A percentile compares a stretch with the other conserved stretches of the same genome.
Evolutionary conservation across 306 rosid species (phyloP).

Genomic region (Lathyrus oleraceus): DNA sequence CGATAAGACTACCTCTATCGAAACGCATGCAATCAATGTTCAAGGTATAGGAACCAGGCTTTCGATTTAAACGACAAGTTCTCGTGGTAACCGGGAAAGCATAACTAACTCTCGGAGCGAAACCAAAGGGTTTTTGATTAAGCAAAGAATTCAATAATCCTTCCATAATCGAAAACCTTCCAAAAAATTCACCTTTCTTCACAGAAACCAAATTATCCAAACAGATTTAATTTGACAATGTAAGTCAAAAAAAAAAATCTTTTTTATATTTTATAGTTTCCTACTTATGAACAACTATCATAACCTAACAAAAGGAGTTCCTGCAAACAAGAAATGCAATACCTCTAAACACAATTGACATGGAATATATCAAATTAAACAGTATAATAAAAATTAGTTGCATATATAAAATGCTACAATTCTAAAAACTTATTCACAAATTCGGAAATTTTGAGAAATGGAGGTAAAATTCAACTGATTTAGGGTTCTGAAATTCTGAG

Average conservation of each 20-base stretch:
- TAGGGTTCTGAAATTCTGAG: neutral
- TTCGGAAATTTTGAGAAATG: neutral
- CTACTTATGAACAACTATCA: neutral
- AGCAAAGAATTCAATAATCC: conserved; percentile 48
- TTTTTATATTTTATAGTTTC: neutral
- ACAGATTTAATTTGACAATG: conserved; percentile 25
- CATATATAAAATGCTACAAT: neutral
- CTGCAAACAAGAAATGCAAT: conserved; percentile 25
- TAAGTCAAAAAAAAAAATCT: neutral
- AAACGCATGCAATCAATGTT: conserved; percentile 42
- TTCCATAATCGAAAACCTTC: no score
- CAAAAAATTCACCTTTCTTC: no score
- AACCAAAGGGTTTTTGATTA: conserved; percentile 56
- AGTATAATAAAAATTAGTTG: neutral
- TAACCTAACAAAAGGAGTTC: conserved; percentile 5
- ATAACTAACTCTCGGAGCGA: conserved; percentile 38
- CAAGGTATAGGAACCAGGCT: conserved; percentile 18
- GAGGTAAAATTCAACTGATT: neutral
- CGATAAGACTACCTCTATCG: conserved; percentile 30
- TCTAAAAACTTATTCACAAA: neutral
- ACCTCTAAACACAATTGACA: conserved; percentile 18
- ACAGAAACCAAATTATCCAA: conserved; percentile 15
- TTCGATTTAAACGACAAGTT: conserved; percentile 37
- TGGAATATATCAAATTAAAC: neutral
- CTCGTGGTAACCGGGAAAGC: conserved; percentile 34